phyloP scores from a whole-genome alignment of 1,284 basidiomycete genomes.

The Sphagnurus paluster region DNA sequence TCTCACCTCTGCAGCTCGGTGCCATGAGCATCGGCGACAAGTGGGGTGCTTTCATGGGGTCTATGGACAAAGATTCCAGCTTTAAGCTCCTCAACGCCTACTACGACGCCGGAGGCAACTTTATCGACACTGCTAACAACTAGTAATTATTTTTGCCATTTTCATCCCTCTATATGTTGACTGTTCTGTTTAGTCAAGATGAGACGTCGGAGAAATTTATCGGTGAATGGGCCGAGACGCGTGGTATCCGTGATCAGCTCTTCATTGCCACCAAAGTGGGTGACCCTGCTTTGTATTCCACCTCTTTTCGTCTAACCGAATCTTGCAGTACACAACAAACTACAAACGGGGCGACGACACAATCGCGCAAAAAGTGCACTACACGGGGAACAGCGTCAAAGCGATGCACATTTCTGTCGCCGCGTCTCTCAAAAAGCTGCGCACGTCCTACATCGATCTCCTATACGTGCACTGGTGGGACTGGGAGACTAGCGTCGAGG shows the following conservation, averaged over 20 bases:
- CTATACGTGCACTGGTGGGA: conserved; percentile 59
- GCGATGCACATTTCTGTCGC: conserved; percentile 44
- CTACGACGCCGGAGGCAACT: conserved; percentile 51
- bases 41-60: conserved; percentile 12
- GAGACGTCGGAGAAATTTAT: conserved; percentile 52
- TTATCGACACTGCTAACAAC: conserved; percentile 54
- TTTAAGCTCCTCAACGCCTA: conserved; percentile 52
- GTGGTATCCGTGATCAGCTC: conserved; percentile 52
- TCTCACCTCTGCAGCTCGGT: conserved; percentile 18
- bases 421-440: conserved; percentile 53
- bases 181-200: conserved; percentile 37
- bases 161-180: neutral
- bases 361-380: conserved; percentile 38
- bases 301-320: no score
- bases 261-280: conserved; percentile 60
- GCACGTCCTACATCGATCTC: conserved; percentile 55
- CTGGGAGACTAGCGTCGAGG: conserved; percentile 51
- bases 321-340: conserved; percentile 30
- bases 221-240: conserved; percentile 55
- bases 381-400: conserved; percentile 49
- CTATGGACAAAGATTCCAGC: conserved; percentile 44
- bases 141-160: conserved; percentile 33
- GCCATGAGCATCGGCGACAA: conserved; percentile 12
- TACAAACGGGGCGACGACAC: conserved; percentile 25
- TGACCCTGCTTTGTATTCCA: no score